Conservation (phyloP, 768 basidiomycete species). For the Serendipita indica region DNA sequence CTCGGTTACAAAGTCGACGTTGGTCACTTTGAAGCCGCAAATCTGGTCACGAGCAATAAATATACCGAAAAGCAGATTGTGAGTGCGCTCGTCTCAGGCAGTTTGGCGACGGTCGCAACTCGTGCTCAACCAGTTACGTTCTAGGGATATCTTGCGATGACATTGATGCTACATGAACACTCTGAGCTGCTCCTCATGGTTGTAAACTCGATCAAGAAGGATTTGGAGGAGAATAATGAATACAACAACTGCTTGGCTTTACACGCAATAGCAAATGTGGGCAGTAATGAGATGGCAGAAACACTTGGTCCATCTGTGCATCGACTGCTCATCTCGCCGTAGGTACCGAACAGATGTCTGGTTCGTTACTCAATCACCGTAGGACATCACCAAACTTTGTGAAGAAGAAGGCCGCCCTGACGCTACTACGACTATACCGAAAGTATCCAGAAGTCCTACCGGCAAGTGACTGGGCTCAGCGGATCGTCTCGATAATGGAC, state of each 20-base stretch:
- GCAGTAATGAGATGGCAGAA: constrained; percentile 97
- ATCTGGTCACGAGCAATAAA: constrained; percentile 86
- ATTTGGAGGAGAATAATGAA: constrained; percentile 87
- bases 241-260: constrained; percentile 91
- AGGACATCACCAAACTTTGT: constrained; percentile 93
- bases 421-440: constrained; percentile 79
- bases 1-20: constrained; percentile 98
- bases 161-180: constrained; percentile 96
- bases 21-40: constrained; percentile 98
- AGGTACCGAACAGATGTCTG: constrained; percentile 21
- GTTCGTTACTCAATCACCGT: constrained; percentile 3
- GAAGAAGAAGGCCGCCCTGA: constrained; percentile 96
- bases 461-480: constrained; percentile 86
- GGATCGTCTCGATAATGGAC: constrained; percentile 92
- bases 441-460: constrained; percentile 93
- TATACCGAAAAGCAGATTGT: constrained; percentile 99
- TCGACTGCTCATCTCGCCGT: constrained; percentile 89
- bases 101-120: constrained; percentile 11
- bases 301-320: constrained; percentile 88
- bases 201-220: constrained; percentile 96
- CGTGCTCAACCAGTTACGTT: neutral
- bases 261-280: constrained; percentile 96
- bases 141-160: constrained; percentile 94
- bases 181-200: constrained; percentile 92
- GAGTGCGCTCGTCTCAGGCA: constrained; percentile 21